Conservation (phyloP, 768 basidiomycete species). For the Tricholoma bakamatsutake region DNA sequence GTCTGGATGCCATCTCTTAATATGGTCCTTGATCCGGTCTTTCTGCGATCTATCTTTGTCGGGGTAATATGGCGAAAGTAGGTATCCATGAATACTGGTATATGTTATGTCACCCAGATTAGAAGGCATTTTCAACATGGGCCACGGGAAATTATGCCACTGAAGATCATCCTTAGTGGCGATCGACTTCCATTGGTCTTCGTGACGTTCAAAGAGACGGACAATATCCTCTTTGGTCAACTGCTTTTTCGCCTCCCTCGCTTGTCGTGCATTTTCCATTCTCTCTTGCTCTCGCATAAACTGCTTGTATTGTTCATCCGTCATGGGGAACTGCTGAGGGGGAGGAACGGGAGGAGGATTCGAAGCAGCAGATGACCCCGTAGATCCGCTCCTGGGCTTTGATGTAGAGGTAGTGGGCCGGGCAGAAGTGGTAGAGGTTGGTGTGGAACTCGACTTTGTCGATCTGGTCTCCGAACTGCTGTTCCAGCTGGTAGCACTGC, state of each 20-base stretch:
- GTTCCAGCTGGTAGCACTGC: conserved; percentile 9
- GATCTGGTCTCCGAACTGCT: conserved; percentile 16
- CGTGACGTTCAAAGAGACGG: conserved; percentile 54
- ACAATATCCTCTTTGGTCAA: conserved; percentile 53
- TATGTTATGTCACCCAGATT: conserved; percentile 58
- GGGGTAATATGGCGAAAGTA: conserved; percentile 52
- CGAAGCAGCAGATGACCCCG: conserved; percentile 24
- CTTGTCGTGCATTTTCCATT: conserved; percentile 47
- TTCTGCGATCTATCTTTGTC: conserved; percentile 51
- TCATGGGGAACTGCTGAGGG: conserved; percentile 24
- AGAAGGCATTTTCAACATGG: conserved; percentile 51
- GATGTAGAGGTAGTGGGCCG: conserved; percentile 20
- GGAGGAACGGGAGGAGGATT: conserved; percentile 16
- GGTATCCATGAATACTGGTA: conserved; percentile 51
- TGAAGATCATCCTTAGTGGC: conserved; percentile 35
- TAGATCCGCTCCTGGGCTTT: conserved; percentile 29
- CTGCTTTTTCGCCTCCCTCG: conserved; percentile 45
- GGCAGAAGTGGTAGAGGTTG: conserved; percentile 20
- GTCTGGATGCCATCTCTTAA: conserved; percentile 79
- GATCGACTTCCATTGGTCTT: conserved; percentile 53
- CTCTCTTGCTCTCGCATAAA: conserved; percentile 67
- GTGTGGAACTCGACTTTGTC: conserved; percentile 23
- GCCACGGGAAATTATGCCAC: conserved; percentile 76
- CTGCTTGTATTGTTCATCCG: conserved; percentile 59
- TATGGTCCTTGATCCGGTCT: conserved; percentile 71